A percentile compares a stretch with the other conserved stretches of the same genome.
Evolutionary conservation across 208 protist species (phyloP).

Genomic region (Trypanosoma rangeli): DNA sequence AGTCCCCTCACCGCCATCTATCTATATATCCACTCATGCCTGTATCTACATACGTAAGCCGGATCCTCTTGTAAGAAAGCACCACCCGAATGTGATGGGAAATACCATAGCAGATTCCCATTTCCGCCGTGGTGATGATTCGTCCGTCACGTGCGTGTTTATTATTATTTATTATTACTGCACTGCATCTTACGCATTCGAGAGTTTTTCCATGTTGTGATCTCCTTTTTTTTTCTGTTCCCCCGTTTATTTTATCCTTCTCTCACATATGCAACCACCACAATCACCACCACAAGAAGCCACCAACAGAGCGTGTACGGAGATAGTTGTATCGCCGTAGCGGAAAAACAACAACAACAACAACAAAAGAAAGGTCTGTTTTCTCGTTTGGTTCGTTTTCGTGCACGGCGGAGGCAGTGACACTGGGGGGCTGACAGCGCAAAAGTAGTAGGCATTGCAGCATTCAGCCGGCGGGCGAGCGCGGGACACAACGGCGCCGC

Average conservation of each 20-base stretch:
- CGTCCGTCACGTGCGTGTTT: neutral
- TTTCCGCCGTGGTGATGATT: neutral
- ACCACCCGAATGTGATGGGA: neutral
- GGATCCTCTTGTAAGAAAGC: neutral
- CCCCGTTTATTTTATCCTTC: neutral
- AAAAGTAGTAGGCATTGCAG: no score
- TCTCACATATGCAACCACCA: neutral
- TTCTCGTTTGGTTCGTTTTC: neutral
- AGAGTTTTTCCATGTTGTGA: no score
- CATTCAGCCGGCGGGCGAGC: no score
- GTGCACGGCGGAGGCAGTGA: no score
- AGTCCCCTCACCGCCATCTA: neutral
- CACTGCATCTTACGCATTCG: no score
- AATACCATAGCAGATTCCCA: neutral
- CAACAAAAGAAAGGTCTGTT: neutral
- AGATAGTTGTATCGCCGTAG: neutral
- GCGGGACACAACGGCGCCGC: no score
- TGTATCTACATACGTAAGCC: neutral
- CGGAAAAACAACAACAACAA: neutral
- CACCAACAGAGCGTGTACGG: neutral
- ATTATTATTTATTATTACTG: no score
- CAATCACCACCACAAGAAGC: neutral
- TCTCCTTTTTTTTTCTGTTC: neutral
- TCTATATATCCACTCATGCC: neutral
- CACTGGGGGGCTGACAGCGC: no score